A percentile compares a stretch with the other conserved stretches of the same genome.
phyloP scores from a whole-genome alignment of 2,329 filamentous ascomycete genomes.

The Emydomyces testavorans region DNA sequence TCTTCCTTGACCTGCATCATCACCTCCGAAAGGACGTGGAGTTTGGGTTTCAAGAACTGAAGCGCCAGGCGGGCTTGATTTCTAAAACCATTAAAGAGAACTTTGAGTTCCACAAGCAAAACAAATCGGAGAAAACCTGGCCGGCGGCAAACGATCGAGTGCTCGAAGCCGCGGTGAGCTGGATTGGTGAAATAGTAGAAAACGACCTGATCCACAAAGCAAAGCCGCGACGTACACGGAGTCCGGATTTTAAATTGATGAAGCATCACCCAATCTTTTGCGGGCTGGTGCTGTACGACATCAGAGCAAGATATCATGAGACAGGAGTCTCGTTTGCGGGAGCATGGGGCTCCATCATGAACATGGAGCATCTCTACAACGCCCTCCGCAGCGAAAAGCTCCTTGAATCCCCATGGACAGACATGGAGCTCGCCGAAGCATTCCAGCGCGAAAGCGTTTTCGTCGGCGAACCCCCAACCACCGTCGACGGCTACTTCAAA shows the following conservation, averaged over 20 bases:
- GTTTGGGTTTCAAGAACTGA: conserved; percentile 12
- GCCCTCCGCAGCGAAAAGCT: conserved; percentile 26
- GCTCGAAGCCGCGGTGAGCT: conserved; percentile 15
- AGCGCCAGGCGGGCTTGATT: conserved; percentile 13
- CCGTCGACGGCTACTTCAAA: conserved; percentile 27
- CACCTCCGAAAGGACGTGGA: conserved; percentile 8
- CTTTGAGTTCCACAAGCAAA: conserved; percentile 24
- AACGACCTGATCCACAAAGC: conserved; percentile 19
- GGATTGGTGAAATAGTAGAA: conserved; percentile 19
- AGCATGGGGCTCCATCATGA: conserved; percentile 33
- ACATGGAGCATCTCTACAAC: conserved; percentile 35
- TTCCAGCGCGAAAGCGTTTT: conserved; percentile 30
- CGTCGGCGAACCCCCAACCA: conserved; percentile 27
- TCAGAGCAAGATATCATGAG: conserved; percentile 26
- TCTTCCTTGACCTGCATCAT: conserved; percentile 36
- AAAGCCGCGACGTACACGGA: conserved; percentile 12
- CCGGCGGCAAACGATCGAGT: conserved; percentile 22
- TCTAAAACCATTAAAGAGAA: conserved; percentile 21
- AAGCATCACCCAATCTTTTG: conserved; percentile 30
- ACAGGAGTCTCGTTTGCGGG: conserved; percentile 27
- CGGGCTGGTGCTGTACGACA: conserved; percentile 31
- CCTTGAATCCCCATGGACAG: conserved; percentile 26
- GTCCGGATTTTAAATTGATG: conserved; percentile 23
- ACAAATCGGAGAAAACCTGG: conserved; percentile 25
- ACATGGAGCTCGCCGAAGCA: conserved; percentile 30